Percentiles rank a stretch among this genome's conserved stretches.
These are phyloP conservation scores for Durio zibethinus DNA, from an alignment of 345 rosid genomes.

Conservation along the genomic window DNA sequence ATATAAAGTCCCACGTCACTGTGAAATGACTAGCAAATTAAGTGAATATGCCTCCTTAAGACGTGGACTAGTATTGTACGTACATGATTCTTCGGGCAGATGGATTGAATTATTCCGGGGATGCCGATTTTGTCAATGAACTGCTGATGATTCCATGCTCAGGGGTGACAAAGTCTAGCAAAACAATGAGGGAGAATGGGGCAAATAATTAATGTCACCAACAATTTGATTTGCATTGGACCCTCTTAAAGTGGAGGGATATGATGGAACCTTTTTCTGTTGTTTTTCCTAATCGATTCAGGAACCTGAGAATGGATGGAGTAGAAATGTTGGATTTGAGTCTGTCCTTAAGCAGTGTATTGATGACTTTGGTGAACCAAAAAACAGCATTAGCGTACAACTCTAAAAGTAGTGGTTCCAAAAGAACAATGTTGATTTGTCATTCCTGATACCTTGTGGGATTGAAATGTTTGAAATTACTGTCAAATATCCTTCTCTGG, in stretches of 20 bases:
- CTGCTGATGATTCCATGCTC: not conserved
- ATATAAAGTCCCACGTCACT: not conserved
- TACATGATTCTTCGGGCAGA: not conserved
- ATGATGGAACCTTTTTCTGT: not conserved
- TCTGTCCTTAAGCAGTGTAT: slow-evolving; percentile 6
- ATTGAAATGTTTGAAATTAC: not conserved
- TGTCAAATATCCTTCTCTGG: not conserved
- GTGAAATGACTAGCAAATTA: not conserved
- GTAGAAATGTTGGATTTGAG: not conserved
- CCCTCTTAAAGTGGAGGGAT: not conserved
- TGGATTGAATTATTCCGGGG: not conserved
- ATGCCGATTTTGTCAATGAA: not conserved
- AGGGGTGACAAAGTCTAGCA: not conserved
- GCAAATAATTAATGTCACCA: not conserved
- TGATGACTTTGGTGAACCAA: not conserved
- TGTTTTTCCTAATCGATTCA: not conserved
- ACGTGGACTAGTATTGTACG: slow-evolving; percentile 5
- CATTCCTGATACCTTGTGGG: not conserved
- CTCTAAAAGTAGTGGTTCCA: not conserved
- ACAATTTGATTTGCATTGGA: not conserved
- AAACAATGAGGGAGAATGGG: not conserved
- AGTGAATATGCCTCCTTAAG: not conserved
- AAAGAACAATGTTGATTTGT: not conserved
- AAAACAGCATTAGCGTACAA: not conserved
- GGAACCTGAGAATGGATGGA: slow-evolving; percentile 9